A percentile compares a stretch with the other conserved stretches of the same genome.
Evolutionary conservation across 768 basidiomycete genomes (phyloP).

Genomic region (Mycena leptocephala): DNA sequence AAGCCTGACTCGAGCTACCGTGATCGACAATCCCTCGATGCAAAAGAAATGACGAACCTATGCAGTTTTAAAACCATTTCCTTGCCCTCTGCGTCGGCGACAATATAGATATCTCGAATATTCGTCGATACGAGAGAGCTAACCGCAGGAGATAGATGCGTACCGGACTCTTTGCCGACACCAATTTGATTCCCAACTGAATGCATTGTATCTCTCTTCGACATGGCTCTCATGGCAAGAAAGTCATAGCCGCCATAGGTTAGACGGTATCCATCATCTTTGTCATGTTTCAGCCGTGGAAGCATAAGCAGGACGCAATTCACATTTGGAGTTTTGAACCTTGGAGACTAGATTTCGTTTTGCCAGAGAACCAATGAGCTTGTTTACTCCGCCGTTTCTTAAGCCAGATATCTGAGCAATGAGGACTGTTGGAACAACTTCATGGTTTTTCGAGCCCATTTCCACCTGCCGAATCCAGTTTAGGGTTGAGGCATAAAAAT

Average conservation of each 20-base stretch:
- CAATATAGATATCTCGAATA: conserved; percentile 86
- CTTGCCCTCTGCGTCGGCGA: conserved; percentile 87
- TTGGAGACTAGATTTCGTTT: conserved; percentile 93
- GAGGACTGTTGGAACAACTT: conserved; percentile 91
- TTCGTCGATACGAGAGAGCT: background rate
- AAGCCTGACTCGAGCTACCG: conserved; percentile 66
- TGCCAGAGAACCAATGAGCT: conserved; percentile 89
- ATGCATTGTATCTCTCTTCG: conserved; percentile 89
- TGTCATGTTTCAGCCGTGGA: conserved; percentile 22
- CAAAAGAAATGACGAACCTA: conserved; percentile 65
- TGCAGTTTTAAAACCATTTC: conserved; percentile 96
- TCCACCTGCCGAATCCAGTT: conserved; percentile 76
- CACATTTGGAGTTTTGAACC: conserved; percentile 95
- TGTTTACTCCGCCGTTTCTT: conserved; percentile 94
- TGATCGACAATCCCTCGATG: background rate
- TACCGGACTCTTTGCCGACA: conserved; percentile 97
- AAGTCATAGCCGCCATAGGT: conserved; percentile 99
- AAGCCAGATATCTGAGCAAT: conserved; percentile 96
- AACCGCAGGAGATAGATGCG: conserved; percentile 38
- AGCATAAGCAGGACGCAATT: conserved; percentile 28
- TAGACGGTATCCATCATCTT: conserved; percentile 97
- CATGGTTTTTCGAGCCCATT: conserved; percentile 98
- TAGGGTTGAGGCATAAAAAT: conserved; percentile 12
- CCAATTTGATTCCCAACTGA: conserved; percentile 99
- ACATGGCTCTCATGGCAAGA: conserved; percentile 93